These are phyloP conservation scores for Exutisphaerella laricina DNA, from an alignment of 2,329 filamentous ascomycete species.

Conservation along the genomic window DNA sequence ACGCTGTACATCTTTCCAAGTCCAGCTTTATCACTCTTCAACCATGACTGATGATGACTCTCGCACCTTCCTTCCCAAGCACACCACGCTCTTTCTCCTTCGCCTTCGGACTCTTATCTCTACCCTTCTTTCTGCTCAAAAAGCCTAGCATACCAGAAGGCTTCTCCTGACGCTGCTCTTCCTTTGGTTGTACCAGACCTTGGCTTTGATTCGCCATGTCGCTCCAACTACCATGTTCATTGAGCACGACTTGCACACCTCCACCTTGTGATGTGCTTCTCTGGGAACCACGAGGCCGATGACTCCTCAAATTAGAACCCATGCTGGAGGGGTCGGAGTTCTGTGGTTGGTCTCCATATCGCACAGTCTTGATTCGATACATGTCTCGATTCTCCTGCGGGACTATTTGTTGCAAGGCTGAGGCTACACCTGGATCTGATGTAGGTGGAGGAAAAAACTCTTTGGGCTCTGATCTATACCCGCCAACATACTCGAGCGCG, in stretches of 20 bases:
- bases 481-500: conserved; percentile 15
- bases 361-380: conserved; percentile 23
- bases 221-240: conserved; percentile 85
- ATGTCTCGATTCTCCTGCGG: conserved; percentile 12
- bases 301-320: conserved; percentile 5
- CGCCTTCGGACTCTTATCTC: conserved; percentile 87
- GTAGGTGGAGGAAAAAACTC: conserved; percentile 27
- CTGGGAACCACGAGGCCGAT: conserved; percentile 54
- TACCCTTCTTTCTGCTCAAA: conserved; percentile 79
- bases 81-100: conserved; percentile 75
- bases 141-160: conserved; percentile 87
- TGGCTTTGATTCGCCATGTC: conserved; percentile 80
- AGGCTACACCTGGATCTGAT: conserved; percentile 11
- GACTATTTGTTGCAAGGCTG: conserved; percentile 5
- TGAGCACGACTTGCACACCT: conserved; percentile 84
- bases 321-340: conserved; percentile 11
- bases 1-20: no score
- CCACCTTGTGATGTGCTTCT: conserved; percentile 72
- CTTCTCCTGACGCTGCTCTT: conserved; percentile 45
- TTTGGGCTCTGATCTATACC: conserved; percentile 14
- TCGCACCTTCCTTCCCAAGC: conserved; percentile 86
- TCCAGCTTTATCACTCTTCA: conserved; percentile 5
- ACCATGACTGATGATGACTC: conserved; percentile 45
- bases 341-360: conserved; percentile 25
- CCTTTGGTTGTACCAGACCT: conserved; percentile 52